These are phyloP conservation scores for Sicyos baderoa DNA, from an alignment of 306 rosid species.

Conservation along the genomic window DNA sequence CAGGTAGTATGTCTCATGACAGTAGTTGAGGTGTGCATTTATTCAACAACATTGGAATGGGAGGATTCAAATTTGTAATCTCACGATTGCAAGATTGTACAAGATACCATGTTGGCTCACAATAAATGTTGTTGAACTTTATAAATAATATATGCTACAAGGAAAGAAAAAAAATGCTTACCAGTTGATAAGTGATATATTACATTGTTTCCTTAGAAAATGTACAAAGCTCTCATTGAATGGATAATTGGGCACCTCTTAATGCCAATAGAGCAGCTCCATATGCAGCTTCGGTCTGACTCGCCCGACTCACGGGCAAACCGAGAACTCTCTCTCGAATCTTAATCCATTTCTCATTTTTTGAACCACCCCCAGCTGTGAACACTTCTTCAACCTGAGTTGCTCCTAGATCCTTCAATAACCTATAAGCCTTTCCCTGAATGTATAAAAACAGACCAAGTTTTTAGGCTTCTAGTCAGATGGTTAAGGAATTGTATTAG, in stretches of 20 bases:
- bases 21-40: too few species aligned
- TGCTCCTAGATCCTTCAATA: slow-evolving; percentile 70
- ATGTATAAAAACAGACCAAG: neutral
- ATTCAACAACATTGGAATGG: too few species aligned
- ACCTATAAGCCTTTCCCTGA: slow-evolving; percentile 63
- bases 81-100: too few species aligned
- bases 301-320: slow-evolving; percentile 59
- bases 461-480: neutral
- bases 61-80: too few species aligned
- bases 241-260: slow-evolving; percentile 36
- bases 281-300: slow-evolving; percentile 75
- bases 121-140: too few species aligned
- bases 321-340: slow-evolving; percentile 78
- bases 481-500: neutral
- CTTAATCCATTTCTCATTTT: slow-evolving; percentile 68
- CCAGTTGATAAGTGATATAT: neutral
- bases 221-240: neutral
- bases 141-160: too few species aligned
- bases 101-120: too few species aligned
- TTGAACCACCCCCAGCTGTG: slow-evolving; percentile 81
- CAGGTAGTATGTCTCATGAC: too few species aligned
- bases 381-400: slow-evolving; percentile 60
- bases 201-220: neutral
- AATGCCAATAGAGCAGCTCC: slow-evolving; percentile 86
- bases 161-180: neutral